A percentile compares a stretch with the other conserved stretches of the same genome.
phyloP scores from a whole-genome alignment of 306 rosid genomes.

The Pachyrhizus erosus region DNA sequence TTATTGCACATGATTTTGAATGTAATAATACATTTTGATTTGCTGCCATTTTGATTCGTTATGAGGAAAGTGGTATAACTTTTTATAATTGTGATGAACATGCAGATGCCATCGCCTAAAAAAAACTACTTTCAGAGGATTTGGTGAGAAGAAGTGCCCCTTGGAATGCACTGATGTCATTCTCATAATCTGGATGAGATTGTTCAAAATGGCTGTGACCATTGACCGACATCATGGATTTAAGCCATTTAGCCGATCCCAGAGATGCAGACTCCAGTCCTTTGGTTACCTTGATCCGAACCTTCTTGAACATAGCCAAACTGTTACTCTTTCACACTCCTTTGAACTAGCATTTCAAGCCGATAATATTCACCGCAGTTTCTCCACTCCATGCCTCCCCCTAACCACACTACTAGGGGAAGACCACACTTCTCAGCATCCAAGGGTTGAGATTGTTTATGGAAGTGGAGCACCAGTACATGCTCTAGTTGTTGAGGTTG shows the following conservation, averaged over 20 bases:
- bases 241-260: slow-evolving; percentile 68
- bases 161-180: slow-evolving; percentile 68
- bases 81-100: not conserved
- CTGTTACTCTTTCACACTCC: slow-evolving; percentile 50
- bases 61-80: not conserved
- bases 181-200: slow-evolving; percentile 59
- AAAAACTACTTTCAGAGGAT: slow-evolving; percentile 53
- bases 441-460: slow-evolving; percentile 70
- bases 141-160: slow-evolving; percentile 37
- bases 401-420: slow-evolving; percentile 53
- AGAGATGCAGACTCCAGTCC: slow-evolving; percentile 82
- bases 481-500: slow-evolving; percentile 79
- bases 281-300: slow-evolving; percentile 68
- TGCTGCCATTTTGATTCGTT: not conserved
- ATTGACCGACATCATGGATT: slow-evolving; percentile 72
- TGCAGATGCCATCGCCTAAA: slow-evolving; percentile 56
- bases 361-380: slow-evolving; percentile 78
- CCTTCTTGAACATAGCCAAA: slow-evolving; percentile 49
- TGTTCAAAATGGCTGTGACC: slow-evolving; percentile 78
- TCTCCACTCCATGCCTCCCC: slow-evolving; percentile 93
- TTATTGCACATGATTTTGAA: too few relatives aligned
- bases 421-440: slow-evolving; percentile 50
- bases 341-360: slow-evolving; percentile 57
- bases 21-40: too few relatives aligned
- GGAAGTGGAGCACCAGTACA: slow-evolving; percentile 67